These are phyloP conservation scores for Candida ulmi DNA, from an alignment of 805 yeast genomes.

Conservation along the genomic window DNA sequence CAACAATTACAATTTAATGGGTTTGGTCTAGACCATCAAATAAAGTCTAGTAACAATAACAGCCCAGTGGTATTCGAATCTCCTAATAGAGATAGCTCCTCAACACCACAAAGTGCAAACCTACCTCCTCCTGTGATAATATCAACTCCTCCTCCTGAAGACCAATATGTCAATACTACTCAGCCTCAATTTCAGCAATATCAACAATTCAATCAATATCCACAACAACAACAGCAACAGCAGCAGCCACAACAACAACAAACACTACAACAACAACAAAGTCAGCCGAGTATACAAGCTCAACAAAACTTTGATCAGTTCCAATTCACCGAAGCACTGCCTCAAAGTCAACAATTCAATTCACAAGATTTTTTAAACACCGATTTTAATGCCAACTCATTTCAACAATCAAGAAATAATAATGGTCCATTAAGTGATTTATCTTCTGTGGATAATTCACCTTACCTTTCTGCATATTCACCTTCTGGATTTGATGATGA, in stretches of 20 bases:
- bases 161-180: neutral
- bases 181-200: too few species aligned
- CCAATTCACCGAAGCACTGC: neutral
- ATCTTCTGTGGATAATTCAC: slow-evolving; percentile 21
- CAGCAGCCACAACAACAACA: too few species aligned
- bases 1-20: neutral
- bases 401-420: neutral
- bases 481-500: slow-evolving; percentile 17
- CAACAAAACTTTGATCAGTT: neutral
- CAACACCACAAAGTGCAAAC: neutral
- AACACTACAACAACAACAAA: neutral
- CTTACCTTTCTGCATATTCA: slow-evolving; percentile 16
- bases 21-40: neutral
- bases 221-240: neutral
- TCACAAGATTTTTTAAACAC: neutral
- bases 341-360: neutral
- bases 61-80: too few species aligned
- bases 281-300: neutral
- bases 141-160: slow-evolving; percentile 14
- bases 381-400: neutral
- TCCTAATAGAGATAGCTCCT: neutral
- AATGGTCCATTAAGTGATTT: slow-evolving; percentile 14
- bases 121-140: slow-evolving; percentile 11
- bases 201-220: neutral
- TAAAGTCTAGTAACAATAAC: slow-evolving; percentile 1